A percentile compares a stretch with the other conserved stretches of the same genome.
Conservation (phyloP, 1,139 yeast genomes). For the Yamadazyma blattariae region DNA sequence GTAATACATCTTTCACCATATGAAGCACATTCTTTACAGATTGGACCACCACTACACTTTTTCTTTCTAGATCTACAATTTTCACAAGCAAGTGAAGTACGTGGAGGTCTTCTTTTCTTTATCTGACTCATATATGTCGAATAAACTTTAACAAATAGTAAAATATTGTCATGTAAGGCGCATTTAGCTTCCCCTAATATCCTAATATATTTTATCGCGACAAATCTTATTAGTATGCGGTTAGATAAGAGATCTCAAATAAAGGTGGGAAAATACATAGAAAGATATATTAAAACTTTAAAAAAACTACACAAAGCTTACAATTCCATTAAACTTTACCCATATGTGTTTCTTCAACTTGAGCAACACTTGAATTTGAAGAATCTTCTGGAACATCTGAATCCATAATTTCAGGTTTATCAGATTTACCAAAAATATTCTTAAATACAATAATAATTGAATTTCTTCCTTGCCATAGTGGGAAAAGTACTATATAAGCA, state of each 20-base stretch:
- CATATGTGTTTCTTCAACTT: slow-evolving; percentile 3
- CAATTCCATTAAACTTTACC: too few relatives aligned
- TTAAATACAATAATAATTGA: slow-evolving; percentile 11
- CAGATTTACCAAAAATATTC: slow-evolving; percentile 1
- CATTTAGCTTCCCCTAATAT: too few relatives aligned
- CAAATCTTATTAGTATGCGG: too few relatives aligned
- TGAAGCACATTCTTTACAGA: slow-evolving; percentile 9
- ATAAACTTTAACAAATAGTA: too few relatives aligned
- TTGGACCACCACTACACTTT: slow-evolving; percentile 10
- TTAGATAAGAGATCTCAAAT: too few relatives aligned
- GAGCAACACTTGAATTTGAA: slow-evolving; percentile 1
- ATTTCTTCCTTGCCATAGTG: slow-evolving; percentile 31
- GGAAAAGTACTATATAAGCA: slow-evolving; percentile 29
- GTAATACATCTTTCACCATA: slow-evolving; percentile 10
- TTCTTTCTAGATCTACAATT: slow-evolving; percentile 10
- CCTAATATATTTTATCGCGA: too few relatives aligned
- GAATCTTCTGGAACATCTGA: slow-evolving; percentile 1
- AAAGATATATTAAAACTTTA: too few relatives aligned
- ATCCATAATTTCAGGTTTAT: neutral
- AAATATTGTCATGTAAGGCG: too few relatives aligned
- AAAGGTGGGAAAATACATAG: too few relatives aligned
- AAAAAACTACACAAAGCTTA: too few relatives aligned
- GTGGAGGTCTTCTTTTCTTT: slow-evolving; percentile 6
- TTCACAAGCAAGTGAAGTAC: slow-evolving; percentile 11
- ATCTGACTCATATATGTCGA: slow-evolving; percentile 1